Conservation (phyloP, 2,329 filamentous ascomycete genomes). For the Alternaria gansuensis region DNA sequence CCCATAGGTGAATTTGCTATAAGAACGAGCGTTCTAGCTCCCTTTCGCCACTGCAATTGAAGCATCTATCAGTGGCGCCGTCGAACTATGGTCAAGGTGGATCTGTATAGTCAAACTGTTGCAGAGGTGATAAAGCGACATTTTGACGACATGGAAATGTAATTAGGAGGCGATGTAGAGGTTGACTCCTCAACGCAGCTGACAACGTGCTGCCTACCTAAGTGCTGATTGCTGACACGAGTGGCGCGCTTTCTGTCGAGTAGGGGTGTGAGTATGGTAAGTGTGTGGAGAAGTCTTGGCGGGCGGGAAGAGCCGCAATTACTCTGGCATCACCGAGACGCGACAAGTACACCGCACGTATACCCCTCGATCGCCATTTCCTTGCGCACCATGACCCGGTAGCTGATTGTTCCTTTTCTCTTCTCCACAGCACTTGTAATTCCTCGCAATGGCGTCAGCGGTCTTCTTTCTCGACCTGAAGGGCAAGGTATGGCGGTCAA, state of each 20-base stretch:
- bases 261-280: no score
- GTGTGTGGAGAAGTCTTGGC: slow-evolving; percentile 13
- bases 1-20: no score
- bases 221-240: not conserved
- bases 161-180: not conserved
- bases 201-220: not conserved
- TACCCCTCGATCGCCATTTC: slow-evolving; percentile 17
- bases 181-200: not conserved
- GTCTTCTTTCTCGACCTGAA: slow-evolving; percentile 99
- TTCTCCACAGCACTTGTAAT: not conserved
- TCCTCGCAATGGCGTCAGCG: slow-evolving; percentile 83
- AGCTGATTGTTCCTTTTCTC: slow-evolving; percentile 6
- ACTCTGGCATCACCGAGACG: slow-evolving; percentile 24
- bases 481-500: slow-evolving; percentile 80
- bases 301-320: slow-evolving; percentile 20
- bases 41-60: no score
- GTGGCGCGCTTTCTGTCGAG: not conserved
- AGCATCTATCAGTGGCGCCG: not conserved
- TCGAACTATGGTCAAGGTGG: accelerated
- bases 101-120: not conserved
- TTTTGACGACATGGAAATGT: not conserved
- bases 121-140: not conserved
- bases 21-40: no score
- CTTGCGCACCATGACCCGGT: slow-evolving; percentile 23
- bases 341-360: slow-evolving; percentile 16